Evolutionary conservation across 371 early-diverging fungal genomes (phyloP).

Genomic region (Mucor mucedo): DNA sequence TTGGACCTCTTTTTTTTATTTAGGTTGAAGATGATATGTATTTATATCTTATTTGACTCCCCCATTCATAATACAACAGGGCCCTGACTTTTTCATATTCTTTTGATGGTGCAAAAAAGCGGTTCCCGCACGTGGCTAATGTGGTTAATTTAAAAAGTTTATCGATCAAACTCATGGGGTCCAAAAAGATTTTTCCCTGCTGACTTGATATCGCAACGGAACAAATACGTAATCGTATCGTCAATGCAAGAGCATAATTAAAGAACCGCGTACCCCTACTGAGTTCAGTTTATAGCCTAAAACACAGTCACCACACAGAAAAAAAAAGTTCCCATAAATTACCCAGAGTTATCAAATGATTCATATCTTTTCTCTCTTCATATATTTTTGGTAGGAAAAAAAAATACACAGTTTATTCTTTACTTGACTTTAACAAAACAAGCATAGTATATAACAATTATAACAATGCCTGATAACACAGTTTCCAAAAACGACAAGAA

Average conservation of each 20-base stretch:
- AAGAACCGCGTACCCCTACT: constrained; percentile 15
- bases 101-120: too few species aligned
- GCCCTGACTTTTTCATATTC: too few species aligned
- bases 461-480: constrained; percentile 20
- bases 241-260: constrained; percentile 25
- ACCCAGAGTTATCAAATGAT: constrained; percentile 11
- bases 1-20: too few species aligned
- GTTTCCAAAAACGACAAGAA: constrained; percentile 35
- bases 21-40: too few species aligned
- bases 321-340: constrained; percentile 8
- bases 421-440: not conserved
- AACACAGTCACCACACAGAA: constrained; percentile 13
- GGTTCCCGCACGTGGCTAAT: too few species aligned
- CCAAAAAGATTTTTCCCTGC: not conserved
- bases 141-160: not conserved
- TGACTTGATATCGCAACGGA: not conserved
- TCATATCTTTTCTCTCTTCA: not conserved
- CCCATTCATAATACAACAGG: too few species aligned
- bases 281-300: not conserved
- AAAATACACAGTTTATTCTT: not conserved
- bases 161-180: constrained; percentile 2
- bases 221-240: constrained; percentile 29
- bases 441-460: not conserved
- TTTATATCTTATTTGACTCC: too few species aligned
- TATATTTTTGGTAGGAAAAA: constrained; percentile 8